A percentile compares a stretch with the other conserved stretches of the same genome.
Conservation (phyloP, 2,329 filamentous ascomycete species). For the Calonectria henricotiae region DNA sequence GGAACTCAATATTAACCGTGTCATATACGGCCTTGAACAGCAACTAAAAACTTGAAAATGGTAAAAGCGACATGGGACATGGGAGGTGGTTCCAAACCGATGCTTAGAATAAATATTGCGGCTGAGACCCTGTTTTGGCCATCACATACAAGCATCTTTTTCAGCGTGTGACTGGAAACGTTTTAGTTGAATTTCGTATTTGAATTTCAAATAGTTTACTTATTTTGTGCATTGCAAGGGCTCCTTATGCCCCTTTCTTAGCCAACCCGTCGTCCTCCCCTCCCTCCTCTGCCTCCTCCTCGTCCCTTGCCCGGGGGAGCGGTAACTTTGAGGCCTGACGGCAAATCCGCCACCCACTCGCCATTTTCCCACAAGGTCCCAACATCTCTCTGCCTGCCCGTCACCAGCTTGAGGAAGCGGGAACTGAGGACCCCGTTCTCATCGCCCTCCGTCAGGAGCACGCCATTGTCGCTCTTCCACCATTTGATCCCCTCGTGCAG, state of each 20-base stretch:
- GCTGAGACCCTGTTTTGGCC: neutral
- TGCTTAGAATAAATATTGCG: neutral
- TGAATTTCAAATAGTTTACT: constrained; percentile 7
- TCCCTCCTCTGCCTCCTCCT: constrained; percentile 57
- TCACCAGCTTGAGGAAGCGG: constrained; percentile 81
- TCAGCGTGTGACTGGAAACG: neutral
- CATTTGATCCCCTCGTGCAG: constrained; percentile 78
- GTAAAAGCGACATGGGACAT: neutral
- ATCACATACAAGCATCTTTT: neutral
- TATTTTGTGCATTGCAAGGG: neutral
- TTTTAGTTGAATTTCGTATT: neutral
- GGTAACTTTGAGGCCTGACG: constrained; percentile 69
- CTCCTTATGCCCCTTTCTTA: neutral
- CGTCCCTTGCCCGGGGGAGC: constrained; percentile 67
- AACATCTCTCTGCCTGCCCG: constrained; percentile 72
- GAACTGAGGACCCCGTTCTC: constrained; percentile 75
- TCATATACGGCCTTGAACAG: neutral
- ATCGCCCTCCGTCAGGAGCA: constrained; percentile 77
- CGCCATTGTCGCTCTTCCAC: constrained; percentile 86
- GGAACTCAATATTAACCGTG: neutral
- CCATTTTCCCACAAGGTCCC: constrained; percentile 82
- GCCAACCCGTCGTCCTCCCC: constrained; percentile 47
- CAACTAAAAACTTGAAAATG: neutral
- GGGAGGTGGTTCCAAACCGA: neutral
- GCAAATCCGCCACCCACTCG: constrained; percentile 77